A percentile compares a stretch with the other conserved stretches of the same genome.
Evolutionary conservation across 306 rosid genomes (phyloP).

Genomic region (Cucumis hystrix): DNA sequence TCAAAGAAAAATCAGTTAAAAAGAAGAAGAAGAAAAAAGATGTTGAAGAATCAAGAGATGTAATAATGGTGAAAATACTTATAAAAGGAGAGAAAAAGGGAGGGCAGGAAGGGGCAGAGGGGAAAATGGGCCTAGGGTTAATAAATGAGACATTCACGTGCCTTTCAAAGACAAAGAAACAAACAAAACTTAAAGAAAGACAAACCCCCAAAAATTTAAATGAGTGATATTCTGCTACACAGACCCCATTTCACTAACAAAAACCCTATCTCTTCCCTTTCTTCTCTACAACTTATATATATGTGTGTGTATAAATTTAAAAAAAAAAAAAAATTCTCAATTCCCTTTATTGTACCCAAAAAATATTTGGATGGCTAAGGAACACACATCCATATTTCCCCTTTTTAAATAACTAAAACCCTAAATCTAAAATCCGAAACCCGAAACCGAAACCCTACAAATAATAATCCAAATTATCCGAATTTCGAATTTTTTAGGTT

Average conservation of each 20-base stretch:
- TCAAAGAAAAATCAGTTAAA: neutral
- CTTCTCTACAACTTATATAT: neutral
- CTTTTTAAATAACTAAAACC: neutral
- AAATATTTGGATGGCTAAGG: no score
- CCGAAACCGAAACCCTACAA: neutral
- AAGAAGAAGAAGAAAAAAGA: neutral
- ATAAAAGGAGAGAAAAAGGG: conserved; percentile 7
- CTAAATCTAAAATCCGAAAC: neutral
- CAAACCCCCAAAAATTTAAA: conserved; percentile 33
- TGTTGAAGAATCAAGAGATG: neutral
- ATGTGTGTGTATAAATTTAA: no score
- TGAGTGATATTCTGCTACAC: conserved; percentile 57
- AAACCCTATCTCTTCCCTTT: neutral
- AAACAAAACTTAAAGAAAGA: conserved; percentile 33
- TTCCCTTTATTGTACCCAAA: no score
- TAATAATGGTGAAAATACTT: neutral
- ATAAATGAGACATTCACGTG: conserved; percentile 67
- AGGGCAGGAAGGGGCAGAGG: neutral
- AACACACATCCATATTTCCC: no score
- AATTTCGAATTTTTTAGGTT: neutral
- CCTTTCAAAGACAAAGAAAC: conserved; percentile 21
- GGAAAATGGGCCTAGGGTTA: neutral
- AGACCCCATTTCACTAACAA: conserved; percentile 5
- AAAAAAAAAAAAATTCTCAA: no score
- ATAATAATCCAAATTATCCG: neutral